Evolutionary conservation across 164 flowering plant genomes (phyloP).

Genomic region (Sedum album): DNA sequence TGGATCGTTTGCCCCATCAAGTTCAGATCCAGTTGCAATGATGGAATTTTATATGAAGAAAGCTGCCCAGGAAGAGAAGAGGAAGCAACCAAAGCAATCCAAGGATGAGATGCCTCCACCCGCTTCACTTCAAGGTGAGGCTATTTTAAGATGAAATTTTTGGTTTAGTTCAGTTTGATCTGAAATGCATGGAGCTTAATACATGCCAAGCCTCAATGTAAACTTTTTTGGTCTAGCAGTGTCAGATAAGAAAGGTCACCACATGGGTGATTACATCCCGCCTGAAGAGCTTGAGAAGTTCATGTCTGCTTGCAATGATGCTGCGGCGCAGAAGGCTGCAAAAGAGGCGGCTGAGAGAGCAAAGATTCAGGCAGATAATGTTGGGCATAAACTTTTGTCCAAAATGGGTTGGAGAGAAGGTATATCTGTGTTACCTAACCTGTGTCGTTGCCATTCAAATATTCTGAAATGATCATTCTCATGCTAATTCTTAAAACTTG

Average conservation of each 20-base stretch:
- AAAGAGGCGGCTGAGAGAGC: too few species aligned
- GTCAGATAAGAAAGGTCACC: conserved; percentile 70
- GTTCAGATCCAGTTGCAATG: conserved; percentile 84
- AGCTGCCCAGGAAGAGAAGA: conserved; percentile 88
- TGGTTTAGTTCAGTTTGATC: background rate
- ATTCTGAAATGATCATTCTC: too few species aligned
- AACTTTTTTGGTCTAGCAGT: conserved; percentile 12
- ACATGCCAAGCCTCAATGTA: background rate
- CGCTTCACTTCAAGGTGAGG: conserved; percentile 58
- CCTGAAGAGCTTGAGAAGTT: conserved; percentile 89
- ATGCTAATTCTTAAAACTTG: too few species aligned
- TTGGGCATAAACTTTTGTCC: too few species aligned
- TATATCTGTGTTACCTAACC: too few species aligned
- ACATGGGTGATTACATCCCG: conserved; percentile 98
- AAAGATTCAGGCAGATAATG: too few species aligned
- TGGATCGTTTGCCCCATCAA: conserved; percentile 38
- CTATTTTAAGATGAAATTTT: background rate
- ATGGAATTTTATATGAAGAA: conserved; percentile 95
- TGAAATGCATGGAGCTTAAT: background rate
- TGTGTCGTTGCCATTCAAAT: too few species aligned
- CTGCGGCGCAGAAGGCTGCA: too few species aligned
- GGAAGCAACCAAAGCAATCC: conserved; percentile 63
- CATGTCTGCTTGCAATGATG: conserved; percentile 75
- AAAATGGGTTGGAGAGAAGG: too few species aligned
- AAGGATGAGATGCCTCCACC: conserved; percentile 99